These are phyloP conservation scores for Boletus coccyginus DNA, from an alignment of 768 basidiomycete genomes.

Conservation along the genomic window DNA sequence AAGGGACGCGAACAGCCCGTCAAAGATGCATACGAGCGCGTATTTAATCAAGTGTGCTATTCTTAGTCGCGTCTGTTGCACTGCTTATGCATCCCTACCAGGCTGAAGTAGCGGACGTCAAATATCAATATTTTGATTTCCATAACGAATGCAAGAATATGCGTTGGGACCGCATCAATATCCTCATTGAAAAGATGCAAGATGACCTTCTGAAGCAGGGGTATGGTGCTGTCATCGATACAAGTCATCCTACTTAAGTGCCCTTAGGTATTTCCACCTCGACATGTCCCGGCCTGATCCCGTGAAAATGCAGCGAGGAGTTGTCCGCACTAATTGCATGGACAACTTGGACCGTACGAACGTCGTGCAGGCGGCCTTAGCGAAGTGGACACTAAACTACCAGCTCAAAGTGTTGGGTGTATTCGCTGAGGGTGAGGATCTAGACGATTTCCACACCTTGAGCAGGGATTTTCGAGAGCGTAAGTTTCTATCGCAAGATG, in stretches of 20 bases:
- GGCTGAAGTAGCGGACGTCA: slow-evolving; percentile 64
- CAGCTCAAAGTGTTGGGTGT: slow-evolving; percentile 78
- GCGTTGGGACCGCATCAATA: slow-evolving; percentile 89
- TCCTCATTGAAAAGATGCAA: slow-evolving; percentile 74
- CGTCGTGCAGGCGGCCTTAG: slow-evolving; percentile 90
- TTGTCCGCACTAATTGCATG: slow-evolving; percentile 96
- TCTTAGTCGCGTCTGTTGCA: not conserved
- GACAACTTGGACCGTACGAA: slow-evolving; percentile 96
- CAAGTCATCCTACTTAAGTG: slow-evolving; percentile 3
- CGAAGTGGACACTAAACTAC: slow-evolving; percentile 75
- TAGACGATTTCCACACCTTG: slow-evolving; percentile 82
- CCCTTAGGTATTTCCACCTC: slow-evolving; percentile 72
- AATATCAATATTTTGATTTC: slow-evolving; percentile 97
- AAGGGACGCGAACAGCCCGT: slow-evolving; percentile 90
- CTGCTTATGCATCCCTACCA: slow-evolving; percentile 23
- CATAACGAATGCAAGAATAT: slow-evolving; percentile 92
- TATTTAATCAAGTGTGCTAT: slow-evolving; percentile 55
- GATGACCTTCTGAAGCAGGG: slow-evolving; percentile 68
- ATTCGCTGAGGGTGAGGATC: slow-evolving; percentile 60
- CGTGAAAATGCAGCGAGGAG: slow-evolving; percentile 64
- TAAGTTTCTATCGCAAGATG: slow-evolving; percentile 38
- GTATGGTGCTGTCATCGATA: slow-evolving; percentile 34
- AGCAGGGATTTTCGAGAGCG: slow-evolving; percentile 85
- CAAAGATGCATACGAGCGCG: slow-evolving; percentile 91
- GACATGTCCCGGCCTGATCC: slow-evolving; percentile 47